Base-by-base conservation (phyloP, 306 rosid genomes). In the Rubus idaeus region DNA sequence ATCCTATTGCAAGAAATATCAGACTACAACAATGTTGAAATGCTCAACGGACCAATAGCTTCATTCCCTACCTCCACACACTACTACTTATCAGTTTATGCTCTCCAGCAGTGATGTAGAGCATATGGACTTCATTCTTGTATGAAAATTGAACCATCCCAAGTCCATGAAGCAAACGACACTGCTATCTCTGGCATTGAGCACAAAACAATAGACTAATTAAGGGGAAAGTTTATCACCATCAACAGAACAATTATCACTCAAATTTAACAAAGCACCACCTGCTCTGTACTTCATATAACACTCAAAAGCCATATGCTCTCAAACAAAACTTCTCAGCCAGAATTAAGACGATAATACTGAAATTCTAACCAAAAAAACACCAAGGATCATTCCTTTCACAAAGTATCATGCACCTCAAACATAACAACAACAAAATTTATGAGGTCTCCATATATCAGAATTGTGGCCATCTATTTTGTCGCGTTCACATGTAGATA, bases 31-130 rank as follows among this genome's bases (percentile, higher is more conserved):
- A 45, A 70, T 75, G 60, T 72, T 71, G 40, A 77, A 68, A 64
- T 53, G 75, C 75, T 77, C 74, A 46, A 65, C 85, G 85, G 85
- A 81, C 85, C 85, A 76, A 77, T 44, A 68, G 81, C 85, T 81
- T 81, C 85, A 81, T 81, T 77, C 85, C 85, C 78, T 37, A 44
- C 81, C 81, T 35, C 62, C 17, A 40, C 70, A 53, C 5, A 14
- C 56, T 49, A 16, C 49, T 26, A 73, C 70, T 74, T 65, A 80
- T 10, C 83, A 16, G 70, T 68, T 57, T 41, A 21, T 57, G 71
- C 42, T 45, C 18, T 77, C 71, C 74, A 17, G 74, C 20, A 74
- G 78, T 56, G 78, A 69, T 8, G 9, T 8, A 23, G 53, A 47
- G 55, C 37, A 71, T 63, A 4, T 45, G 0, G 20, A 53, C 18